Evolutionary conservation across 768 basidiomycete genomes (phyloP).

Genomic region (Macrolepiota dolichaula): DNA sequence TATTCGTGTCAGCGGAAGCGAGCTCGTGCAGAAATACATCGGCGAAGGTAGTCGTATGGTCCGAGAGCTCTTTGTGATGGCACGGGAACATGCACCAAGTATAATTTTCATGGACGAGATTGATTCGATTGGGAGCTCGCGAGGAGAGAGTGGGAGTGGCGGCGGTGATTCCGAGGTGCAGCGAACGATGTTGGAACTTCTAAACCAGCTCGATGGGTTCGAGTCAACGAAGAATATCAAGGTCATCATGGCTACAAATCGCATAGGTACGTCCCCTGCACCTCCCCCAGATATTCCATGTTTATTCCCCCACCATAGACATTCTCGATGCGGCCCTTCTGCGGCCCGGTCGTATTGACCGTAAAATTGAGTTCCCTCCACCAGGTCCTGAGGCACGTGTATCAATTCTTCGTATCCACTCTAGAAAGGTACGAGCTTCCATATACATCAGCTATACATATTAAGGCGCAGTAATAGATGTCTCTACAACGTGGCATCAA

Average conservation of each 20-base stretch:
- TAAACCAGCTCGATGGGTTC: constrained; percentile 89
- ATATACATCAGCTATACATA: neutral
- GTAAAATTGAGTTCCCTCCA: constrained; percentile 98
- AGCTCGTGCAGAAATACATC: constrained; percentile 97
- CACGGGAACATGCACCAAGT: constrained; percentile 92
- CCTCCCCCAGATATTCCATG: neutral
- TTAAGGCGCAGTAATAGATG: constrained; percentile 56
- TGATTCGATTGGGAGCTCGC: constrained; percentile 91
- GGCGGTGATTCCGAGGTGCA: constrained; percentile 89
- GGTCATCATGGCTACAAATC: constrained; percentile 94
- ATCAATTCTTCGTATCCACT: constrained; percentile 96
- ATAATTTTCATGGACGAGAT: constrained; percentile 99
- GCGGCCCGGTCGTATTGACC: constrained; percentile 91
- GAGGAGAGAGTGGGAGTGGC: constrained; percentile 89
- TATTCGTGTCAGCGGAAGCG: constrained; percentile 91
- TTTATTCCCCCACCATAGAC: constrained; percentile 50
- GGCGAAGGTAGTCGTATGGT: constrained; percentile 98
- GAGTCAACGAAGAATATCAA: constrained; percentile 99
- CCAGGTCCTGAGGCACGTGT: constrained; percentile 96
- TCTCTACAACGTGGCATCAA: constrained; percentile 97
- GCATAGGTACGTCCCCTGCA: constrained; percentile 59
- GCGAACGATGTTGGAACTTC: constrained; percentile 84
- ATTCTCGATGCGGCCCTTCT: constrained; percentile 93
- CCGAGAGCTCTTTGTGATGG: constrained; percentile 97
- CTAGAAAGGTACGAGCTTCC: constrained; percentile 65